Evolutionary conservation across 75 land plant genomes (phyloP).

Genomic region (Sequoiadendron giganteum): DNA sequence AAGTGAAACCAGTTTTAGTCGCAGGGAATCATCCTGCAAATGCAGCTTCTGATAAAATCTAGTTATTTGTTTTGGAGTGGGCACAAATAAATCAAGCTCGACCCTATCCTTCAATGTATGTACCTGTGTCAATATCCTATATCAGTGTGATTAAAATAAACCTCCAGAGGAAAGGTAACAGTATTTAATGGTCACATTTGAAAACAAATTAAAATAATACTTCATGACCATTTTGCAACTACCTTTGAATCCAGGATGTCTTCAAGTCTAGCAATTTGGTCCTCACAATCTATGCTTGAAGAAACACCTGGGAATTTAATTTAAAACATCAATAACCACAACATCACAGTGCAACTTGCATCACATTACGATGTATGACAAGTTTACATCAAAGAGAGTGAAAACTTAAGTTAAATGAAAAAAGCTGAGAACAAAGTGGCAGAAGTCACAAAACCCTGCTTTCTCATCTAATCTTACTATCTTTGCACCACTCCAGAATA

Average conservation of each 20-base stretch:
- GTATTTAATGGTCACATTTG: background rate
- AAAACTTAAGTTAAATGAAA: background rate
- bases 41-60: slow-evolving; percentile 30
- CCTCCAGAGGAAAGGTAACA: background rate
- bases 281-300: slow-evolving; percentile 50
- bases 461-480: background rate
- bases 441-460: background rate
- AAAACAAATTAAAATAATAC: background rate
- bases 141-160: background rate
- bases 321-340: background rate
- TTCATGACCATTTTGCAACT: background rate
- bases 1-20: slow-evolving; percentile 35
- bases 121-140: slow-evolving; percentile 11
- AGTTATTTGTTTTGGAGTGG: slow-evolving; percentile 43
- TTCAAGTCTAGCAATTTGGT: slow-evolving; percentile 58
- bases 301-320: slow-evolving; percentile 39
- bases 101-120: slow-evolving; percentile 61
- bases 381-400: background rate
- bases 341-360: background rate
- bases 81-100: slow-evolving; percentile 66
- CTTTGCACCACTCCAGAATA: no score
- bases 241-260: slow-evolving; percentile 61
- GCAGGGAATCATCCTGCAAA: slow-evolving; percentile 21
- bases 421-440: background rate
- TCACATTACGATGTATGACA: background rate